Base-by-base conservation (phyloP, 1,284 basidiomycete species). In the Ceratobasidium sp. region DNA sequence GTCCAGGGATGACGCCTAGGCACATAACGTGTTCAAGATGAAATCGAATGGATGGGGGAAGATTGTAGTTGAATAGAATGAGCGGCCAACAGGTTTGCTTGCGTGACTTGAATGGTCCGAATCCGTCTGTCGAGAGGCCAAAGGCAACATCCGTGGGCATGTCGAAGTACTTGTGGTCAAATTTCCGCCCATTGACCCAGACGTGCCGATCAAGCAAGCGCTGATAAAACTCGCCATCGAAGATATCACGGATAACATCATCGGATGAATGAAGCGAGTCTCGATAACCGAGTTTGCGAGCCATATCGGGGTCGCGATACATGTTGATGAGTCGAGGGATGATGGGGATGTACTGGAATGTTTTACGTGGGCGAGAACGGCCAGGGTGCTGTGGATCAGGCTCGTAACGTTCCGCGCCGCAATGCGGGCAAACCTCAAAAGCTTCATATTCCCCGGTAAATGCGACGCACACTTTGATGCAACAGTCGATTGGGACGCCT, bases 61-160 rank as follows among this genome's bases (percentile, higher is more conserved):
- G 74, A 65, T 77, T 77, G 53, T 71, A 75, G 47, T 76, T 77
- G 66, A 77, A 51, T 7, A 57, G 19, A 36, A 77, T 59, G 17
- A 76, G 56, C 2, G 76, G 77, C 75, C 77, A 76, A 54, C 80
- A 79, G 0, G 84, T 85, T 17, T 81, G 78, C 17, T 82, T 83
- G 80, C 78, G 29, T 1, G 27, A 31, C 44, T 76, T 75, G 65
- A 74, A 74, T 5, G 73, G 47, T 4, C 64, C 48, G 41, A 77
- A 45, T 14, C 76, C 75, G 47, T 77, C 76, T 80, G 79, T 50
- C 5, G 81, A 81, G 0, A 82, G 72, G 0, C 81, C 81, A 0
- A 83, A 74, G 2, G 81, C 82, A 19, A 83, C 77, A 62, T 83
- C 82, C 1, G 76, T 77, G 1, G 33, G 51, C 47, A 80, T 78